Evolutionary conservation across 768 basidiomycete species (phyloP).

Genomic region (Kwoniella mangroviensis): DNA sequence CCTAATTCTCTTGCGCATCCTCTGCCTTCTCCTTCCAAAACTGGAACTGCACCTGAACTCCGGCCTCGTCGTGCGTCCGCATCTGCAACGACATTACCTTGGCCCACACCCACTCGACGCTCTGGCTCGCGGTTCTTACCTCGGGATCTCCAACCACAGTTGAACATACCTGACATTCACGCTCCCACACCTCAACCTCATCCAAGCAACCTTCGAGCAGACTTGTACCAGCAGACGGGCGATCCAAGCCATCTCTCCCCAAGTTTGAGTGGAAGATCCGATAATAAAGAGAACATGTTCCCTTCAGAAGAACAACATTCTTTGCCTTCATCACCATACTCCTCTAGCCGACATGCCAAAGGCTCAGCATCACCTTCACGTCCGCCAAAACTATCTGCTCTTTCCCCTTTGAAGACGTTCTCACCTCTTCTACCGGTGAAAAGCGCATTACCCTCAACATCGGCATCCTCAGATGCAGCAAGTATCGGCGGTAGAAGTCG

Average conservation of each 20-base stretch:
- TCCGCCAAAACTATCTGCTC: conserved; percentile 41
- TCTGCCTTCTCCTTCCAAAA: conserved; percentile 10
- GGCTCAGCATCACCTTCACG: conserved; percentile 34
- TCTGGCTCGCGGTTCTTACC: conserved; percentile 12
- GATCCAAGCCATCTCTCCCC: conserved; percentile 4
- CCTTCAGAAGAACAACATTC: conserved; percentile 11
- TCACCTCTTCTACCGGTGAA: conserved; percentile 47
- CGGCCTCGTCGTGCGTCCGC: conserved; percentile 9
- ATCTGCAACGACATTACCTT: background rate
- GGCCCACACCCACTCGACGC: conserved; percentile 7
- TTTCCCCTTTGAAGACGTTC: conserved; percentile 53
- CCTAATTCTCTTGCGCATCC: conserved; percentile 9
- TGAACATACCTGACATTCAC: conserved; percentile 14
- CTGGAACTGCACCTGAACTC: background rate
- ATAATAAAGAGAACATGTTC: conserved; percentile 17
- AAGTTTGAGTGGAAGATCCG: background rate
- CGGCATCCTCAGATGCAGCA: conserved; percentile 20
- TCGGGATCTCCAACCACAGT: background rate
- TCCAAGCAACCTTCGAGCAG: background rate
- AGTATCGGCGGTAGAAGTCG: conserved; percentile 31
- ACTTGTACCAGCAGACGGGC: background rate
- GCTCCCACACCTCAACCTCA: conserved; percentile 8
- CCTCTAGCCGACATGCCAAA: conserved; percentile 1
- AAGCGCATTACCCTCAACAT: conserved; percentile 15
- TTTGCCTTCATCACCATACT: conserved; percentile 21